phyloP scores from a whole-genome alignment of 2,329 filamentous ascomycete genomes.

The Fusarium albidum region DNA sequence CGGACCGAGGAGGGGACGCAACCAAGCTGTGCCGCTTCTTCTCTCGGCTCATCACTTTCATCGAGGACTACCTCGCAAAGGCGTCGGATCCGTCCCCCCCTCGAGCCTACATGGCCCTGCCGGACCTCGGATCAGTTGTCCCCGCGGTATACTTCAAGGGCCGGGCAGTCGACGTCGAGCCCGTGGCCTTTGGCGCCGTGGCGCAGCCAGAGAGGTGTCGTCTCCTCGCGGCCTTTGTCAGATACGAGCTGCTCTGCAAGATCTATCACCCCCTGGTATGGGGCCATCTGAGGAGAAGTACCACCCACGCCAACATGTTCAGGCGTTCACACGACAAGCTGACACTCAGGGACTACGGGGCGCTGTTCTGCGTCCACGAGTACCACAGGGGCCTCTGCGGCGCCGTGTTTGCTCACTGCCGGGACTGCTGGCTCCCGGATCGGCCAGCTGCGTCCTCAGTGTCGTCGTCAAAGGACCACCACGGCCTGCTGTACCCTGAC shows the following conservation, averaged over 20 bases:
- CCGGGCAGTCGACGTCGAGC: neutral
- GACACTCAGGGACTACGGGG: neutral
- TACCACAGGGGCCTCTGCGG: neutral
- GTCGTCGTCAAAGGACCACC: too few species aligned
- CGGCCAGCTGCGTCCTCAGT: neutral
- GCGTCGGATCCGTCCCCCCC: neutral
- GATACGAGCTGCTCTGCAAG: slow-evolving; percentile 1
- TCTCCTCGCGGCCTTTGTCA: neutral
- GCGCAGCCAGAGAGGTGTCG: neutral
- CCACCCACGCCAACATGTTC: neutral
- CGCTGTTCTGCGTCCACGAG: neutral
- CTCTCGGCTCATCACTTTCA: neutral
- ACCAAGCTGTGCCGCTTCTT: neutral
- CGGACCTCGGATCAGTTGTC: neutral
- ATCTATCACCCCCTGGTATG: neutral
- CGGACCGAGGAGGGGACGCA: neutral
- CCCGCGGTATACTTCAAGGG: neutral
- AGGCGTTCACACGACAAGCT: neutral
- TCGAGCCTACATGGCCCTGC: slow-evolving; percentile 1
- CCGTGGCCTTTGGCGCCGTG: neutral
- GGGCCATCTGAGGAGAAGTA: too few species aligned
- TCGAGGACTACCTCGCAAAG: slow-evolving; percentile 2
- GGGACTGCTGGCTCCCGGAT: neutral
- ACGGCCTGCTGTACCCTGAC: neutral
- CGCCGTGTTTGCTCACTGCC: neutral